Conservation (phyloP, 805 yeast genomes). For the Pichia phayaonensis region DNA sequence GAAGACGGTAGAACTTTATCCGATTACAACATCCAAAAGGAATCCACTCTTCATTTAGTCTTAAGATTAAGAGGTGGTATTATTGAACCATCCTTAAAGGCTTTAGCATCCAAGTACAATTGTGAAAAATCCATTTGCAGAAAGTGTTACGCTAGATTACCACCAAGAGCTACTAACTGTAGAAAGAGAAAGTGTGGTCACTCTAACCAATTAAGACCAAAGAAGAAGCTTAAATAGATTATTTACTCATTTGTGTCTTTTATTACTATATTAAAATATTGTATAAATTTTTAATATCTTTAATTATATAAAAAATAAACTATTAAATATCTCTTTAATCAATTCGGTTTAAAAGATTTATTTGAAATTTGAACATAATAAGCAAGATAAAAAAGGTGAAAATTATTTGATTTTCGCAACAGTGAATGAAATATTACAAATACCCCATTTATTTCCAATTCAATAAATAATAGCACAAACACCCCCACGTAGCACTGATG, state of each 20-base stretch:
- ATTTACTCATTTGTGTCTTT: slow-evolving; percentile 3
- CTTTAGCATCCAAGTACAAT: slow-evolving; percentile 99
- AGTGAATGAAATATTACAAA: no score
- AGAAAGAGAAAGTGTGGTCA: slow-evolving; percentile 99
- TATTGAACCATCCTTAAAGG: slow-evolving; percentile 99
- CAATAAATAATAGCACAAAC: not conserved
- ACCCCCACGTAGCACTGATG: no score
- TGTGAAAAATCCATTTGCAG: slow-evolving; percentile 99
- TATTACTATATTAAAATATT: slow-evolving; percentile 1
- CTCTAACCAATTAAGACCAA: slow-evolving; percentile 99
- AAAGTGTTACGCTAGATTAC: slow-evolving; percentile 99
- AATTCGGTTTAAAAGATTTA: slow-evolving; percentile 2
- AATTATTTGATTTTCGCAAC: not conserved
- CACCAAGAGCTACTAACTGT: slow-evolving; percentile 99
- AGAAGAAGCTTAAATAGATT: slow-evolving; percentile 94
- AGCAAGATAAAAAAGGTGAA: not conserved
- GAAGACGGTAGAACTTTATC: slow-evolving; percentile 94
- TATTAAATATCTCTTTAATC: not conserved
- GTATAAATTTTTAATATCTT: slow-evolving; percentile 1
- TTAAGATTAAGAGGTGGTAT: slow-evolving; percentile 70
- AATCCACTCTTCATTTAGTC: slow-evolving; percentile 61
- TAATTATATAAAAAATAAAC: not conserved
- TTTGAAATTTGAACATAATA: no score
- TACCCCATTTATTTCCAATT: no score
- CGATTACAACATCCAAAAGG: slow-evolving; percentile 94